A percentile compares a stretch with the other conserved stretches of the same genome.
These are phyloP conservation scores for Nigrograna mackinnonii DNA, from an alignment of 2,329 filamentous ascomycete genomes.

Conservation along the genomic window DNA sequence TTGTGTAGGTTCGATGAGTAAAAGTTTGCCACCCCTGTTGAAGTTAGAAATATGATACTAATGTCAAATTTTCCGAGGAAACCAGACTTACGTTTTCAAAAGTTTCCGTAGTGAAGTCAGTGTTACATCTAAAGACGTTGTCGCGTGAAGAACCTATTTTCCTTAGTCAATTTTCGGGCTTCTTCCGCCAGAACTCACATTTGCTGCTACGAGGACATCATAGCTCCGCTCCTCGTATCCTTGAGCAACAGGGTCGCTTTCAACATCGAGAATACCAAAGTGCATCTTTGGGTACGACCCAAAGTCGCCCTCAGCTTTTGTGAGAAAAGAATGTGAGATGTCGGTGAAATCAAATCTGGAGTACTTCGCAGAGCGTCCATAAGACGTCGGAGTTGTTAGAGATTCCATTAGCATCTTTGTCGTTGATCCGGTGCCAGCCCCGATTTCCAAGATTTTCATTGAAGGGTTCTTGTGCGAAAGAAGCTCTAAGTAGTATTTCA, in stretches of 20 bases:
- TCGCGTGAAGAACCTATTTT: constrained; percentile 13
- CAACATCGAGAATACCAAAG: constrained; percentile 6
- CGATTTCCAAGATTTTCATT: background rate
- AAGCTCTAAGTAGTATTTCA: background rate
- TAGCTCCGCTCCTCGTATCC: constrained; percentile 6
- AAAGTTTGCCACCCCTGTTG: constrained; percentile 15
- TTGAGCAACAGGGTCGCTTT: constrained; percentile 8
- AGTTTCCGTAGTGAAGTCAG: constrained; percentile 1
- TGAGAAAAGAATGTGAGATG: constrained; percentile 15
- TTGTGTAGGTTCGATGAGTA: constrained; percentile 9
- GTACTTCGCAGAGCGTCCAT: too few relatives aligned
- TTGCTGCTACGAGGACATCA: constrained; percentile 33
- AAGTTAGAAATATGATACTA: too few relatives aligned
- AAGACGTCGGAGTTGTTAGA: too few relatives aligned
- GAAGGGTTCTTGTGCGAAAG: background rate
- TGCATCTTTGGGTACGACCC: background rate
- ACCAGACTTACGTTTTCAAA: background rate
- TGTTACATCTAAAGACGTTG: constrained; percentile 6
- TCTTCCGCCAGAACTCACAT: too few relatives aligned
- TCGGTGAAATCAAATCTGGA: constrained; percentile 19
- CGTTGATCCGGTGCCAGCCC: background rate
- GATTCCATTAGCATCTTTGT: too few relatives aligned
- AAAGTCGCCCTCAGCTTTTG: constrained; percentile 6
- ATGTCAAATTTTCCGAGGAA: too few relatives aligned
- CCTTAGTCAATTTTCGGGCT: too few relatives aligned